These are phyloP conservation scores for Aspergillus ustus DNA, from an alignment of 2,329 filamentous ascomycete genomes.

Conservation along the genomic window DNA sequence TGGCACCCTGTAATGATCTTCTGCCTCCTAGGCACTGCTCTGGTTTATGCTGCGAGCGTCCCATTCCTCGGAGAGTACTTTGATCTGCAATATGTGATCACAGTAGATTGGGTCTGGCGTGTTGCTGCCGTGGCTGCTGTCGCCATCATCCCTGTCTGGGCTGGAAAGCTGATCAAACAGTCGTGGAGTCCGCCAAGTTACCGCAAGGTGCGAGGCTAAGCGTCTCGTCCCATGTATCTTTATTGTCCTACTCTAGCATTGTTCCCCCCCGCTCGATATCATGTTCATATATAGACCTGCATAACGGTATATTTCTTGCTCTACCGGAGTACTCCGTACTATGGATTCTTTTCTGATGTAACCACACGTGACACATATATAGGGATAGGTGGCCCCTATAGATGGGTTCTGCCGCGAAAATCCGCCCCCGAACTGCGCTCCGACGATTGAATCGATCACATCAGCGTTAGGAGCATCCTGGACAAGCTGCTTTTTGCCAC, in stretches of 20 bases:
- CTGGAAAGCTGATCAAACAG: conserved; percentile 80
- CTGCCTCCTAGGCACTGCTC: conserved; percentile 78
- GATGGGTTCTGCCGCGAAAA: conserved; percentile 8
- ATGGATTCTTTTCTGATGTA: not conserved
- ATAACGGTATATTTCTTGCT: not conserved
- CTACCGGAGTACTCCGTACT: too few relatives aligned
- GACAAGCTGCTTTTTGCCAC: conserved; percentile 14
- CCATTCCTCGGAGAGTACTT: conserved; percentile 91
- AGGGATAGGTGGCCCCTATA: conserved; percentile 10
- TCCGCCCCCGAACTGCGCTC: conserved; percentile 6
- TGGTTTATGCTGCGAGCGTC: conserved; percentile 78
- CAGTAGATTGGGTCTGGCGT: conserved; percentile 84
- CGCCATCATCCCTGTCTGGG: conserved; percentile 83
- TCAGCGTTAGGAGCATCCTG: conserved; percentile 9
- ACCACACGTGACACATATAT: conserved; percentile 4
- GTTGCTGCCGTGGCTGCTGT: conserved; percentile 79
- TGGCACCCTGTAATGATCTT: conserved; percentile 95
- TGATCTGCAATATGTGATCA: conserved; percentile 78
- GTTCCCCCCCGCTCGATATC: conserved; percentile 11
- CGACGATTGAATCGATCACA: not conserved
- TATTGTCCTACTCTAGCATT: not conserved
- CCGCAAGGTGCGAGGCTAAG: conserved; percentile 72
- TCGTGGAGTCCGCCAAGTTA: conserved; percentile 92
- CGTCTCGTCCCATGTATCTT: conserved; percentile 10
- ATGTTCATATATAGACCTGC: conserved; percentile 17